Percentiles rank a stretch among this genome's conserved stretches.
These are phyloP conservation scores for Paraphaeosphaeria sporulosa DNA, from an alignment of 2,329 filamentous ascomycete species.

Conservation along the genomic window DNA sequence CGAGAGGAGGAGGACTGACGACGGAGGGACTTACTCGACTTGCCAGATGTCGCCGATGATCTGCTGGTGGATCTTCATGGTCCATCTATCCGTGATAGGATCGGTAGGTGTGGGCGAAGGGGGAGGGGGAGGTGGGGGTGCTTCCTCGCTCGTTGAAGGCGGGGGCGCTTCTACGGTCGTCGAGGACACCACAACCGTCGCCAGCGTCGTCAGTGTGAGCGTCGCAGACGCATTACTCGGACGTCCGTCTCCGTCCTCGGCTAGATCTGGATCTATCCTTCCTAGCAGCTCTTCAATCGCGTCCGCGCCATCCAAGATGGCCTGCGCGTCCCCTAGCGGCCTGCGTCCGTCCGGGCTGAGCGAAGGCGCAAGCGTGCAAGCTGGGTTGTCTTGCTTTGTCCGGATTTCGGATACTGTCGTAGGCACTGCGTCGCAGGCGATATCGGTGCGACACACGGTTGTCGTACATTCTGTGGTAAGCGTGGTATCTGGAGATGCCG, in stretches of 20 bases:
- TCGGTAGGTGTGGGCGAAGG: not conserved
- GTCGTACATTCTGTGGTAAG: slow-evolving; percentile 15
- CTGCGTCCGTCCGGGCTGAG: not conserved
- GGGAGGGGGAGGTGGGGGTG: slow-evolving; percentile 1
- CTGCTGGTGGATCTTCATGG: slow-evolving; percentile 4
- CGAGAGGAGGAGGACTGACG: not conserved
- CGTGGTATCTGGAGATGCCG: slow-evolving; percentile 2
- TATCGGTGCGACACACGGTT: slow-evolving; percentile 8
- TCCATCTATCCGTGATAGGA: not conserved
- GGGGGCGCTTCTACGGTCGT: slow-evolving; percentile 13
- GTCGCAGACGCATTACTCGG: not conserved
- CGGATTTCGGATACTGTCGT: slow-evolving; percentile 11
- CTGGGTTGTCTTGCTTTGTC: slow-evolving; percentile 8
- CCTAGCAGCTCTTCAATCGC: not conserved
- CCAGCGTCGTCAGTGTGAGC: slow-evolving; percentile 4
- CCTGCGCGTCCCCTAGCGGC: not conserved
- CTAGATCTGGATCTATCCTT: not conserved
- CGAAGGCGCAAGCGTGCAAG: not conserved
- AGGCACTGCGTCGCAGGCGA: slow-evolving; percentile 7
- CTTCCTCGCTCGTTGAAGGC: not conserved
- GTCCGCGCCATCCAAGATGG: not conserved
- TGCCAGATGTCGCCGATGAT: not conserved
- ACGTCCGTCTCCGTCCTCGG: not conserved
- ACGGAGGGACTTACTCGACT: slow-evolving; percentile 1
- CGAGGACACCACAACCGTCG: slow-evolving; percentile 1